Evolutionary conservation across 2,329 filamentous ascomycete species (phyloP), one percentile per base, ranked within the genome.

Genomic region (Fusarium sp.): DNA sequence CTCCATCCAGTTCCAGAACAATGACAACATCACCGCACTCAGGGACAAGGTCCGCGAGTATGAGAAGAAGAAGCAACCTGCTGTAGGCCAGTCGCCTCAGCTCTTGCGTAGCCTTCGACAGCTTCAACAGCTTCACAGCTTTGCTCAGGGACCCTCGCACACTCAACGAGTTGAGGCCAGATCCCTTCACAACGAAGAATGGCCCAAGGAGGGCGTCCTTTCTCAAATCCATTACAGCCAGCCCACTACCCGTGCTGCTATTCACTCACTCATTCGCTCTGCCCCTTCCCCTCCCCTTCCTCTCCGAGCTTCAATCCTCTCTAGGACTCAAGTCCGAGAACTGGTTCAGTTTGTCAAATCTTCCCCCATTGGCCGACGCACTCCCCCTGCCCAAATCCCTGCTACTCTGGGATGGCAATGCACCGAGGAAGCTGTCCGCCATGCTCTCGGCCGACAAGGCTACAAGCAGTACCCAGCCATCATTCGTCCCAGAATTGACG

Each of bases 391-490:
- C 3, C 28, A 52, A 21, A 51, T 71, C 17, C 55, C 68, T 11
- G 19, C 42, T 21, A 14, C 34, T 28, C 56, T 70, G 6, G 53
- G 53, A 33, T 54, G 58, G 36, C 36, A 57, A 9, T 65, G 60
- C 40, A 43, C 53, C 15, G 60, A 65, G 4, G 26, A 24, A 14
- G n/a, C 40, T 14, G 53, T 71, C 47, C 43, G 49, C 7, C 14
- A 43, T n/a, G 50, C 60, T 21, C 67, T 70, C 15, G 44, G 42
- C n/a, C 49, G 50, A 28, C 33, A 50, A 14, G 63, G 68, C 6
- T 71, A 42, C 43, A 61, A 70, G 21, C 40, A 38, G 22, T 57
- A 58, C n/a, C 57, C 50, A 14, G 67, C 67, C 11, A 14, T 70
- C 10, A 10, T 33, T 2, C 67, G 49, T 5, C 67, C 62, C 10